Base-by-base conservation (phyloP, 768 basidiomycete species). In the Hericium erinaceus region DNA sequence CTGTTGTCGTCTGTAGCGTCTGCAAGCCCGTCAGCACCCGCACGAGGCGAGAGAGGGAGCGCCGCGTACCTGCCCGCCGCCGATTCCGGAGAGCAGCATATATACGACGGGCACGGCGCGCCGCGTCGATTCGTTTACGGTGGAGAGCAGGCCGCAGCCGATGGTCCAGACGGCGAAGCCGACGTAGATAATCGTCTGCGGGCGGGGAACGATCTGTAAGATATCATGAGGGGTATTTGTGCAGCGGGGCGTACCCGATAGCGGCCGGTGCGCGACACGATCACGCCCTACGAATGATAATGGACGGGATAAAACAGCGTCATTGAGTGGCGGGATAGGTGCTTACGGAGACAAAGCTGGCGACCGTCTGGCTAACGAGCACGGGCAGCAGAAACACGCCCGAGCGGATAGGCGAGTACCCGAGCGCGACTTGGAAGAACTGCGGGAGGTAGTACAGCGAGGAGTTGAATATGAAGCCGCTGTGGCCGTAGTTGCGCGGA, bases 351-450 rank as follows among this genome's bases (percentile, higher is more conserved):
- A 76, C 66, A 74, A 79, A 82, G 60, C 78, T 84, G 1, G 79
- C 74, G 0, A 78, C 63, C 52, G 85, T 84, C 64, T 87, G 85
- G 40, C 79, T 80, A 16, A 86, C 73, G 11, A 90, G 75, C 18
- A 89, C 73, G 0, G 88, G 87, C 9, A 92, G 78, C 0, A 89
- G 74, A 63, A 89, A 82, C 2, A 87, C 69, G 0, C 82, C 83
- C 2, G 79, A 80, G 65, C 75, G 78, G 46, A 88, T 80, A 0
- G 89, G 83, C 8, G 80, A 78, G 59, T 79, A 82, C 4, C 82
- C 83, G n/a, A 84, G 69, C 3, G 80, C 84, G 9, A 87, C 80
- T 70, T 89, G 87, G 70, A 88, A 86, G 66, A 81, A 89, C 61
- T 86, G 83, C 1, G 89, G 87, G 0, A 90, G 75, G 64, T 87